Evolutionary conservation across 2,329 filamentous ascomycete genomes (phyloP), one percentile per base, ranked within the genome.

Genomic region (Talaromyces sp.): DNA sequence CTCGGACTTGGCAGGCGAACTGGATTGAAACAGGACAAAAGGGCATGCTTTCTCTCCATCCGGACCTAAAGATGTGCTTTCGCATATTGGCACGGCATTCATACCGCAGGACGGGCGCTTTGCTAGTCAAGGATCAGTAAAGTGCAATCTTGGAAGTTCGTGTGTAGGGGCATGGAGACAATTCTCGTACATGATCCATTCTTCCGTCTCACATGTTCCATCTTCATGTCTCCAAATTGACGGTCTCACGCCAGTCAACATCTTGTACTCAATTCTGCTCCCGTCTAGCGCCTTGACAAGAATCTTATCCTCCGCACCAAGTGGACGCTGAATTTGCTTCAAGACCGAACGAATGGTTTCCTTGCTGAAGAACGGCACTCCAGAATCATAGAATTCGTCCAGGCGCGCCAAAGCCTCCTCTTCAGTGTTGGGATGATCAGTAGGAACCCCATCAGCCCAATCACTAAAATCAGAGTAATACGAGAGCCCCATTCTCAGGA

Each of bases 311-410:
- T 29, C 66, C 16, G 7, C 32, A n/a, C 3, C 56, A 50, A 14
- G 58, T 49, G 35, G 43, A 4, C 39, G 43, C n/a, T 55, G 51
- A 2, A 45, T 53, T 41, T 61, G 49, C 40, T 55, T 44, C 30
- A 36, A 33, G 19, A 41, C 40, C 2, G 45, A 36, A 14, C 49
- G 49, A 17, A 61, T 47, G 11, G 24, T 27, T 3, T 51, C 36
- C 32, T 58, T 61, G 29, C 50, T 58, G 36, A 69, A 69, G 29
- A 68, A 58, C 5, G 57, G 58, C 8, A 55, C 58, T 6, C 63
- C 62, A 1, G 52, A 44, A 1, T 52, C 41, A 41, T 65, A 68
- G 7, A 64, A 47, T 4, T 52, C 41, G 13, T 53, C 32, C 24
- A 67, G 55, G 19, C 58, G 62, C 3, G 49, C 54, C 4, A 64